phyloP scores from a whole-genome alignment of 352 stramenopile species.

The Globisporangium nagaii region DNA sequence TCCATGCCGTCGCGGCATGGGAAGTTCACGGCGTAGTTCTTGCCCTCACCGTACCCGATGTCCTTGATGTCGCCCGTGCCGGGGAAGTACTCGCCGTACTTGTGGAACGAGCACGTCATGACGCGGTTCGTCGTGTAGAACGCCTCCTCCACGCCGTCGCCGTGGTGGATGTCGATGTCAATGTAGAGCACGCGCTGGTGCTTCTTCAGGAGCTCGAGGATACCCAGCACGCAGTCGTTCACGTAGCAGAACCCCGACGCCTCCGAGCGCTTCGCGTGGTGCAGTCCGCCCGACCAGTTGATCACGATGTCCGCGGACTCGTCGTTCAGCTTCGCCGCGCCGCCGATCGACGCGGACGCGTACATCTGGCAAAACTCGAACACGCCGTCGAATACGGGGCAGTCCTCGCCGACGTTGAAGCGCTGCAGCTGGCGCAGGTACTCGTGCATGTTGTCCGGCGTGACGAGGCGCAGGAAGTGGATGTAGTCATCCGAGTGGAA shows the following conservation, averaged over 20 bases:
- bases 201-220: constrained; percentile 97
- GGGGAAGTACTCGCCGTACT: constrained; percentile 99
- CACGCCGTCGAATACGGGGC: constrained; percentile 98
- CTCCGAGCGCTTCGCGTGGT: constrained; percentile 99
- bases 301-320: constrained; percentile 96
- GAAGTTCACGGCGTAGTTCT: constrained; percentile 99
- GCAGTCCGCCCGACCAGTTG: constrained; percentile 98
- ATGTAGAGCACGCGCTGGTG: constrained; percentile 98
- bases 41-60: constrained; percentile 86
- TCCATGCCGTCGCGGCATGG: constrained; percentile 98
- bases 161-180: constrained; percentile 99
- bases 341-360: constrained; percentile 95
- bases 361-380: constrained; percentile 99
- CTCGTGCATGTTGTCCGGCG: constrained; percentile 98
- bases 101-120: constrained; percentile 98
- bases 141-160: constrained; percentile 98
- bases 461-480: constrained; percentile 97
- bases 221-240: constrained; percentile 98
- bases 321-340: constrained; percentile 95
- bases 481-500: constrained; percentile 99
- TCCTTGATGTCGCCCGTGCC: constrained; percentile 91
- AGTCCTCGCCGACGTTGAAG: constrained; percentile 99
- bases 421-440: constrained; percentile 91
- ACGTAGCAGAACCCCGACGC: constrained; percentile 99
- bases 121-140: constrained; percentile 99